Evolutionary conservation across 2,329 filamentous ascomycete species (phyloP), one percentile per base, ranked within the genome.

Genomic region (Volutella citrinella): DNA sequence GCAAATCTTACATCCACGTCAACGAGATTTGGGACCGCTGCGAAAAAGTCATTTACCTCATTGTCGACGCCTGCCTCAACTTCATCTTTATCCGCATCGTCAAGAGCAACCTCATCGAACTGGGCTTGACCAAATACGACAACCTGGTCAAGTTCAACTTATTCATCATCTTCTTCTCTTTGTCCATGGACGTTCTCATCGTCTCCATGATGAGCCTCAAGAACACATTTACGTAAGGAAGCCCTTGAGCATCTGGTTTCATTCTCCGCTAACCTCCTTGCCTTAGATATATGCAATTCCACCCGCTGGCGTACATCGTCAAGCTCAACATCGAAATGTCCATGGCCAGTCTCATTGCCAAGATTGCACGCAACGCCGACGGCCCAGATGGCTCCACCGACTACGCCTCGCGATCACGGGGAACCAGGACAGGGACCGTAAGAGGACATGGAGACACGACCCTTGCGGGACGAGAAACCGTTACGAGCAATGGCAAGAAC

Each of bases 261-360:
- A n/a, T n/a, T n/a, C n/a, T n/a, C n/a, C 12, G 4, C 19, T 6
- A 12, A 15, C 31, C 37, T 12, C 38, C 19, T 15, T 3, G 8
- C 11, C 6, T 4, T 8, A 51, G 51, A 19, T 55, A 72, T 42
- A 65, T 72, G 40, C 69, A 72, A 45, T 71, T 75, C 46, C 69
- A 74, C 35, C 70, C 71, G 0, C 55, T 74, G 5, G 70, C 69
- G 10, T 75, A 74, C 44, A 62, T 68, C n/a, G 68, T 74, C 28
- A 75, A 75, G 36, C 60, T 75, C 22, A 69, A 74, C 43, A 74
- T 75, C 42, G 71, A 75, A 46, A 67, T 75, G 63, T 65, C 65
- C 10, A 74, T 75, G 69, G 69, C 71, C 30, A 65, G 67, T 21
- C 63, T 75, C 16, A 74, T 75, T 42, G 64, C 54, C 22, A 64